Evolutionary conservation across 305 asterid genomes (phyloP).

Genomic region (Solanum hybrid): DNA sequence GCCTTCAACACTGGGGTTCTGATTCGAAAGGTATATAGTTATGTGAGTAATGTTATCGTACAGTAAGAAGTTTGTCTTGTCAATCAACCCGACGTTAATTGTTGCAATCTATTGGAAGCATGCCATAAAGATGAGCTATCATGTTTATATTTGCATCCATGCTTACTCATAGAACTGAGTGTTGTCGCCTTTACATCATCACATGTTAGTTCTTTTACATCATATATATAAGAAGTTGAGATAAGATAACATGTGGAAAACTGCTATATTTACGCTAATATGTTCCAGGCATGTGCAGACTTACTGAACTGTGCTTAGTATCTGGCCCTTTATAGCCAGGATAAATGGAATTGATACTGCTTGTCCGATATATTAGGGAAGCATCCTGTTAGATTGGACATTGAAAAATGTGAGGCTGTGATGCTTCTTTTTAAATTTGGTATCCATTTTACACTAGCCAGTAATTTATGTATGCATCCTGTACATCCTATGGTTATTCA

Average conservation of each 20-base stretch:
- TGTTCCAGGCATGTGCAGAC: background rate
- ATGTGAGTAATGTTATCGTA: background rate
- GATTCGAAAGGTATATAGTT: slow-evolving; percentile 64
- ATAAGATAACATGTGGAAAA: background rate
- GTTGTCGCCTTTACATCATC: background rate
- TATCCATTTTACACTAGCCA: background rate
- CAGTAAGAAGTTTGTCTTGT: background rate
- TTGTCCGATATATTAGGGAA: background rate
- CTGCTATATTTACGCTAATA: background rate
- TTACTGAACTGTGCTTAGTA: background rate
- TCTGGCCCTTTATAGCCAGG: background rate
- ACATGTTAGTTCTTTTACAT: background rate
- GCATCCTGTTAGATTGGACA: background rate
- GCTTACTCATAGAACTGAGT: background rate
- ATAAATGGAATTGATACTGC: background rate
- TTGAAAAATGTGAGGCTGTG: background rate
- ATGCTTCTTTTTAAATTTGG: background rate
- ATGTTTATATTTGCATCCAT: background rate
- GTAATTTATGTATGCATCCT: background rate
- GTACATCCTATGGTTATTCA: background rate
- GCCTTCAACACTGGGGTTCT: slow-evolving; percentile 97
- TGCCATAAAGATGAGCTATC: background rate
- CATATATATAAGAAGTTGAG: background rate
- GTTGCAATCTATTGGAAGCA: background rate
- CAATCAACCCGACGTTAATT: background rate